Percentiles rank a stretch among this genome's conserved stretches.
phyloP scores from a whole-genome alignment of 257 asterid genomes.

The Forsythia viridissima region DNA sequence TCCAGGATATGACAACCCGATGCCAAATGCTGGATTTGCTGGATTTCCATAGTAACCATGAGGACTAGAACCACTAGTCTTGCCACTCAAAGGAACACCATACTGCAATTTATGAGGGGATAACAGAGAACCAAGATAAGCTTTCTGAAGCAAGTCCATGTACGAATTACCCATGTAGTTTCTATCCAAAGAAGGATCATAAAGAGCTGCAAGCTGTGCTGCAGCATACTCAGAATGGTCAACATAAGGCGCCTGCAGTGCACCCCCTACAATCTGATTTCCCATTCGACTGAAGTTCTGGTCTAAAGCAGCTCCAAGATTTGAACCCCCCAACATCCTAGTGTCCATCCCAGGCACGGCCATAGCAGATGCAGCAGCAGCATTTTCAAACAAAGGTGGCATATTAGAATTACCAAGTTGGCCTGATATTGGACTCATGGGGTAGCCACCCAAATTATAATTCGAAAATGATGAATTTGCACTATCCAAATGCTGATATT shows the following conservation, averaged over 20 bases:
- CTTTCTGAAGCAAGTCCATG: constrained; percentile 63
- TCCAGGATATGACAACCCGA: constrained; percentile 53
- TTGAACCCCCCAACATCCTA: constrained; percentile 51
- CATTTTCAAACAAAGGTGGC: constrained; percentile 54
- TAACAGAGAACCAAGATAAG: constrained; percentile 47
- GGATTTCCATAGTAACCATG: constrained; percentile 63
- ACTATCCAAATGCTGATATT: constrained; percentile 46
- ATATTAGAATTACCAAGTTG: constrained; percentile 45
- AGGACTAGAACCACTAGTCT: constrained; percentile 30
- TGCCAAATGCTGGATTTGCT: constrained; percentile 51
- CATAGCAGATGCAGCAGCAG: constrained; percentile 51
- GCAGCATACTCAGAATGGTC: constrained; percentile 39
- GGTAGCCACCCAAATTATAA: constrained; percentile 51
- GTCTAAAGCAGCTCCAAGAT: constrained; percentile 50
- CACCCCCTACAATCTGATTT: constrained; percentile 47
- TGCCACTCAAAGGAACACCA: constrained; percentile 30
- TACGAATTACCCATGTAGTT: constrained; percentile 26
- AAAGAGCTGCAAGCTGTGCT: constrained; percentile 8
- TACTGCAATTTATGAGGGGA: constrained; percentile 58
- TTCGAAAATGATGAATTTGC: constrained; percentile 53
- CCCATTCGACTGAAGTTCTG: constrained; percentile 53
- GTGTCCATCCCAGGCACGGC: constrained; percentile 48
- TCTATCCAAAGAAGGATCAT: constrained; percentile 16
- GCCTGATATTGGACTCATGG: constrained; percentile 53
- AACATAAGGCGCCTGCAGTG: constrained; percentile 44